Conservation (phyloP, 148 eudicot species). For the Fagopyrum esculentum region DNA sequence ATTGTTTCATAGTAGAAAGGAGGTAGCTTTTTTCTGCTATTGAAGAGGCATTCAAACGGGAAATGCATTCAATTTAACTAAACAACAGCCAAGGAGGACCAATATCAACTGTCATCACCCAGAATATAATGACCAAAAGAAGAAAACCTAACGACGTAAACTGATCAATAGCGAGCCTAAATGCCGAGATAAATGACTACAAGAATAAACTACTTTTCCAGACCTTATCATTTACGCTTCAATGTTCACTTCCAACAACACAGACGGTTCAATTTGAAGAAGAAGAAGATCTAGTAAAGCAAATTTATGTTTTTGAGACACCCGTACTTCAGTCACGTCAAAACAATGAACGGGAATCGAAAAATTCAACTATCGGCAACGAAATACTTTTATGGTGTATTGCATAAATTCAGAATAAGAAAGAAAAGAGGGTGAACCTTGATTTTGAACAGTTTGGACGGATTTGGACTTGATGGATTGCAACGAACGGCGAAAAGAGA, state of each 20-base stretch:
- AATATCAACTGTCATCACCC: conserved; percentile 12
- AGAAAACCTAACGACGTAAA: neutral
- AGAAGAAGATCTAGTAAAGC: neutral
- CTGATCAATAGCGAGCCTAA: neutral
- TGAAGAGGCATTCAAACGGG: neutral
- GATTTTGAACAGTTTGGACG: conserved; percentile 30
- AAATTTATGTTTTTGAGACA: neutral
- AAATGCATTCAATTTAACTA: neutral
- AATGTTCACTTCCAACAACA: neutral
- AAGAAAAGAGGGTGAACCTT: conserved; percentile 26
- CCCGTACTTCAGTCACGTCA: neutral
- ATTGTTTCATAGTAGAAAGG: neutral
- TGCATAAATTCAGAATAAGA: neutral
- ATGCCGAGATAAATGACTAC: neutral
- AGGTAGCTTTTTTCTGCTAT: neutral
- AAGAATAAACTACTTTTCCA: neutral
- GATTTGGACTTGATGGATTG: conserved; percentile 31
- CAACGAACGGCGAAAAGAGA: conserved; percentile 27
- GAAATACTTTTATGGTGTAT: neutral
- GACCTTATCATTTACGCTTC: neutral
- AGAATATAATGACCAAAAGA: neutral
- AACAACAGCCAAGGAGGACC: neutral
- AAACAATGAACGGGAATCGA: neutral
- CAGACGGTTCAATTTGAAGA: neutral
- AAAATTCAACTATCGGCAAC: neutral